These are phyloP conservation scores for Prunella vulgaris DNA, from an alignment of 257 asterid species.

Conservation along the genomic window DNA sequence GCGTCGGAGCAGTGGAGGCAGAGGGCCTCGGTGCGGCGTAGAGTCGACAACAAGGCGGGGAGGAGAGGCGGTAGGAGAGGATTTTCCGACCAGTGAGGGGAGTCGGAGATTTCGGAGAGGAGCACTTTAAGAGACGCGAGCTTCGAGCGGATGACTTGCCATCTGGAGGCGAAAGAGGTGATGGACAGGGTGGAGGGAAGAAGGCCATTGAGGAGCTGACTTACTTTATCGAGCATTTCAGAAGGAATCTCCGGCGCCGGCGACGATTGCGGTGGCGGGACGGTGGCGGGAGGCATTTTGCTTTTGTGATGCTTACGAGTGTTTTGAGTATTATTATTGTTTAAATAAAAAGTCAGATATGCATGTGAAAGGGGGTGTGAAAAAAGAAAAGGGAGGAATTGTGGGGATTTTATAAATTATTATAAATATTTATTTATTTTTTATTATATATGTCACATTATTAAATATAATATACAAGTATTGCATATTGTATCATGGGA, in stretches of 20 bases:
- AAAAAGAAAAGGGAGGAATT: not conserved
- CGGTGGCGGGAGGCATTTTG: constrained; percentile 45
- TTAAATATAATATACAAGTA: too few species aligned
- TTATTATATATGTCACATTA: too few species aligned
- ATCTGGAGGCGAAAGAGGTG: constrained; percentile 57
- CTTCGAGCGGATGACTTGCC: constrained; percentile 74
- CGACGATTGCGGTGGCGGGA: constrained; percentile 35
- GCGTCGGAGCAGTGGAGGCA: constrained; percentile 54
- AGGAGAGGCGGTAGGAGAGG: constrained; percentile 58
- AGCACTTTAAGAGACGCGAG: constrained; percentile 53
- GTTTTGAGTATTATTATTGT: not conserved
- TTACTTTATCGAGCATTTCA: constrained; percentile 38
- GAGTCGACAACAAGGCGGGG: constrained; percentile 52
- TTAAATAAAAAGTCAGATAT: constrained; percentile 20
- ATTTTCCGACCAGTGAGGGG: constrained; percentile 79
- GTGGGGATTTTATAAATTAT: not conserved
- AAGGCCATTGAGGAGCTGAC: constrained; percentile 35
- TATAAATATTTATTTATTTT: too few species aligned
- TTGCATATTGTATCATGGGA: not conserved
- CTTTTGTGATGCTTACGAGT: constrained; percentile 33
- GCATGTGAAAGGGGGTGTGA: constrained; percentile 27
- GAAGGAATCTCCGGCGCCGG: constrained; percentile 32
- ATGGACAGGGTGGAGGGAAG: constrained; percentile 52
- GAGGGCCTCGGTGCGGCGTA: constrained; percentile 55
- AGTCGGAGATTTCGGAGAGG: constrained; percentile 52